Conservation (phyloP, 2,329 filamentous ascomycete species). For the Cadophora sp. region DNA sequence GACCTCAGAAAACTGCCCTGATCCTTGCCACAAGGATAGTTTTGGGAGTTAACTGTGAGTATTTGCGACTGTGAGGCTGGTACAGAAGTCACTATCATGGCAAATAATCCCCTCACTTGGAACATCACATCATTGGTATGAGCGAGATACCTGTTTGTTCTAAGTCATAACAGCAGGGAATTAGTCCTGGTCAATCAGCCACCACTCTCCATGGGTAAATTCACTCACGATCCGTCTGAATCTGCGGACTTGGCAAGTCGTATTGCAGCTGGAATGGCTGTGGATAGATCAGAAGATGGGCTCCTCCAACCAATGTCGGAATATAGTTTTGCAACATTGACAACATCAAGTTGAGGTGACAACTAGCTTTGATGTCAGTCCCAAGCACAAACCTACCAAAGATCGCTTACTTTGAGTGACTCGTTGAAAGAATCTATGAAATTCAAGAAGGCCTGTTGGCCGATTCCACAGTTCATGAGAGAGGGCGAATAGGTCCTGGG, state of each 20-base stretch:
- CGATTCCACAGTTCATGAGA: conserved; percentile 53
- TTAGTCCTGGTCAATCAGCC: neutral
- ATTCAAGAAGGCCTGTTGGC: conserved; percentile 54
- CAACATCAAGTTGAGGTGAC: conserved; percentile 46
- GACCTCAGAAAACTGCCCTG: neutral
- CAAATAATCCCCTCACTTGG: conserved; percentile 59
- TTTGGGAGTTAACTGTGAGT: conserved; percentile 12
- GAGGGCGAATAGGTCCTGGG: conserved; percentile 57
- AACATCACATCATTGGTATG: conserved; percentile 62
- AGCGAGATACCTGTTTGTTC: conserved; percentile 58
- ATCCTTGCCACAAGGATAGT: neutral
- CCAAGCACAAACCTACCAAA: neutral
- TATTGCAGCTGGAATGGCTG: conserved; percentile 51
- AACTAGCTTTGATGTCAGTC: conserved; percentile 27
- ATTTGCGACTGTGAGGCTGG: conserved; percentile 41
- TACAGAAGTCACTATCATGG: conserved; percentile 59
- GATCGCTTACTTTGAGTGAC: conserved; percentile 23
- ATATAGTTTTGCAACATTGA: neutral
- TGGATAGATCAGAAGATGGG: conserved; percentile 49
- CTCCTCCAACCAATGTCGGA: neutral
- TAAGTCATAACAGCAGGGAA: neutral
- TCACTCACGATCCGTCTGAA: conserved; percentile 16
- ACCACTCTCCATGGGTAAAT: neutral
- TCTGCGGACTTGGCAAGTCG: conserved; percentile 47
- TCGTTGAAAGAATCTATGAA: conserved; percentile 31